phyloP scores from a whole-genome alignment of 345 rosid species.

The Populus pruinosa region DNA sequence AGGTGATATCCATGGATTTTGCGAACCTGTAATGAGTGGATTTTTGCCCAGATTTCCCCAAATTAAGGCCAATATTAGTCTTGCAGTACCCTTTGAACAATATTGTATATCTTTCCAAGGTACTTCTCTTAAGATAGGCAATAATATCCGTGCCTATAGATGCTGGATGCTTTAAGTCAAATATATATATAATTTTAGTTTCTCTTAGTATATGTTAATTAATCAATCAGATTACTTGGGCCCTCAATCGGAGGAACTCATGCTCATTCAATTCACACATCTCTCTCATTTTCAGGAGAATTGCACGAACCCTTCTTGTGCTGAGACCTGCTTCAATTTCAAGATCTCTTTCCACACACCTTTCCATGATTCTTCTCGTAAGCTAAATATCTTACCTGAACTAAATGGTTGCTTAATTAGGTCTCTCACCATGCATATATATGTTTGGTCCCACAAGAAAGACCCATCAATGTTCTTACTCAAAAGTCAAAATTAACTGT shows the following conservation, averaged over 20 bases:
- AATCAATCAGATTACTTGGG: no score
- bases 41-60: not conserved
- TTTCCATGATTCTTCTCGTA: not conserved
- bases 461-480: not conserved
- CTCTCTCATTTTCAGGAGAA: not conserved
- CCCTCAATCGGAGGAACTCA: not conserved
- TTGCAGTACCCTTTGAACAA: not conserved
- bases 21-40: not conserved
- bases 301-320: not conserved
- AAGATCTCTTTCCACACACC: not conserved
- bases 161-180: no score
- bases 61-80: not conserved
- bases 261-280: not conserved
- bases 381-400: not conserved
- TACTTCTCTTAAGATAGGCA: not conserved
- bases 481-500: not conserved
- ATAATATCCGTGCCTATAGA: no score
- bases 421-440: not conserved
- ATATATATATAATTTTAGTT: no score
- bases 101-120: not conserved
- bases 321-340: not conserved
- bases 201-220: no score
- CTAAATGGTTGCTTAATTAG: not conserved
- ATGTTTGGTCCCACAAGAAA: not conserved
- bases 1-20: not conserved